Percentiles rank a stretch among this genome's conserved stretches.
Evolutionary conservation across 306 rosid species (phyloP).

Genomic region (Prosopis cineraria): DNA sequence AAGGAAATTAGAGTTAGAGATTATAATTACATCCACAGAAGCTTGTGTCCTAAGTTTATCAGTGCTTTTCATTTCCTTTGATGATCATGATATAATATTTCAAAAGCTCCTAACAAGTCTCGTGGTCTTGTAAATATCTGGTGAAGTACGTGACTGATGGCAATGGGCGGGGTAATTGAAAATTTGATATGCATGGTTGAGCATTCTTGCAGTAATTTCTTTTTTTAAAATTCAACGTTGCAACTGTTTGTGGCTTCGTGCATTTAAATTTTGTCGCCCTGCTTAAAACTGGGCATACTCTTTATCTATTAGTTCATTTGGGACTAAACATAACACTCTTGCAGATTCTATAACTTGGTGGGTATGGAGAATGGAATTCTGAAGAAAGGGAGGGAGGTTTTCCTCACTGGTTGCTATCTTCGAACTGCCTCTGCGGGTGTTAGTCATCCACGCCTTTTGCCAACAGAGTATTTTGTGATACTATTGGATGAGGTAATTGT

Average conservation of each 20-base stretch:
- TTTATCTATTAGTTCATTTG: constrained; percentile 26
- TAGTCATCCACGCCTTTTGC: constrained; percentile 75
- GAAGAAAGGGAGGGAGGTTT: constrained; percentile 86
- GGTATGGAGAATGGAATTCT: constrained; percentile 63
- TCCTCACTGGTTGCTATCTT: constrained; percentile 92
- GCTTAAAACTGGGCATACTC: neutral
- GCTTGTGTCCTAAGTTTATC: constrained; percentile 16
- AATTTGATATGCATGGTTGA: neutral
- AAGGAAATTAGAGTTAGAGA: constrained; percentile 12
- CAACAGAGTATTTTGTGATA: constrained; percentile 86
- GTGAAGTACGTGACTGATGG: neutral
- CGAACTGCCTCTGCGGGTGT: constrained; percentile 70
- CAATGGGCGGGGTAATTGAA: neutral
- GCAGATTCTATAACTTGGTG: constrained; percentile 76
- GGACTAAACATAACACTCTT: constrained; percentile 13
- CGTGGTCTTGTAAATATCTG: neutral
- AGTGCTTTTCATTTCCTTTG: constrained; percentile 19
- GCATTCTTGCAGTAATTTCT: neutral
- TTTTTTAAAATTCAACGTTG: neutral
- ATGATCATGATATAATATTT: neutral
- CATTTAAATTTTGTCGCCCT: neutral
- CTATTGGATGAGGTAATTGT: constrained; percentile 76
- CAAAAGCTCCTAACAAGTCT: neutral
- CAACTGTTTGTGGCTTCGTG: constrained; percentile 10
- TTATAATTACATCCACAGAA: neutral